Evolutionary conservation across 768 basidiomycete species (phyloP).

Genomic region (Xerocomellus dryophilus): DNA sequence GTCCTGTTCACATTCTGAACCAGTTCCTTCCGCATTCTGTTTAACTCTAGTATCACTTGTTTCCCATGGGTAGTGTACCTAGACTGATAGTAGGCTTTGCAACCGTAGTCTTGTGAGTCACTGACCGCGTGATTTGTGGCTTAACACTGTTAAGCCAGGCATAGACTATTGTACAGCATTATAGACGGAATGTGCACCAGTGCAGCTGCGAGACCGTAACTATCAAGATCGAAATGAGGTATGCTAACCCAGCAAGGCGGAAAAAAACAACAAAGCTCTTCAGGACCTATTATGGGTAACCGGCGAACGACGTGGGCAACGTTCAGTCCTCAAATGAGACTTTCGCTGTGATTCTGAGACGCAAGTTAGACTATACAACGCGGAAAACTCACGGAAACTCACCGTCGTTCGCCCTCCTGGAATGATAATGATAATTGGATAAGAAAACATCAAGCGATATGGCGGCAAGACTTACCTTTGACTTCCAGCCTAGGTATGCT

Average conservation of each 20-base stretch:
- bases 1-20: too few relatives aligned
- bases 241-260: too few relatives aligned
- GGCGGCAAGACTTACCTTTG: neutral
- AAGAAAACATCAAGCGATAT: neutral
- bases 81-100: too few relatives aligned
- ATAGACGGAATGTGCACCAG: neutral
- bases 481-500: conserved; percentile 9
- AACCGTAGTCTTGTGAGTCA: too few relatives aligned
- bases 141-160: neutral
- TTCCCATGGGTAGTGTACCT: too few relatives aligned
- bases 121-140: too few relatives aligned
- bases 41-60: too few relatives aligned
- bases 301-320: neutral
- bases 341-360: neutral
- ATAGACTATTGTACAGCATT: neutral
- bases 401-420: neutral
- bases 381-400: neutral
- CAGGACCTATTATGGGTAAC: too few relatives aligned
- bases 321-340: neutral
- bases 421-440: neutral
- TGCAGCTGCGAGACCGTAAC: neutral
- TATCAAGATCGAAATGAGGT: neutral
- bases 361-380: neutral
- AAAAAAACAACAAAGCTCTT: too few relatives aligned
- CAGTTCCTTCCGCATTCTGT: too few relatives aligned